Evolutionary conservation across 441 rosid species (phyloP).

Genomic region (Adansonia madagascariensis): DNA sequence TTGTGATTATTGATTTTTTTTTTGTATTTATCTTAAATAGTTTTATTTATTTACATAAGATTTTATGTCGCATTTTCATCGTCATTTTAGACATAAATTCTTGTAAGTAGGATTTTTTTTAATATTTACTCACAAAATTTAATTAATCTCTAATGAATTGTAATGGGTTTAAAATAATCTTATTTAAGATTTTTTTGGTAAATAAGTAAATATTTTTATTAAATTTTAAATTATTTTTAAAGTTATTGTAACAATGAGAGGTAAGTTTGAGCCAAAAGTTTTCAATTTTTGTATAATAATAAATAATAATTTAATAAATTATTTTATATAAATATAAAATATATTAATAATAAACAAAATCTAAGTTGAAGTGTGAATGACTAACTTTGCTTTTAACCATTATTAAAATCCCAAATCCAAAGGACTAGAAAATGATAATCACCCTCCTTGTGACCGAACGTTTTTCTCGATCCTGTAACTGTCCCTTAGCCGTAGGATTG

Average conservation of each 20-base stretch:
- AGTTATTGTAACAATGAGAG: background rate
- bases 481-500: conserved; percentile 43
- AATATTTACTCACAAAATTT: too few relatives aligned
- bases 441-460: conserved; percentile 44
- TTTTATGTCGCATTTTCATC: background rate
- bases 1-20: background rate
- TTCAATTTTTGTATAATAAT: background rate
- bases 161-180: too few relatives aligned
- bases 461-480: conserved; percentile 43
- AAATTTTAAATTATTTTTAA: too few relatives aligned
- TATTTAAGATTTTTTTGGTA: too few relatives aligned
- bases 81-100: too few relatives aligned
- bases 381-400: background rate
- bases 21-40: background rate
- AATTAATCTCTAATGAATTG: too few relatives aligned
- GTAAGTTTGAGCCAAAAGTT: background rate
- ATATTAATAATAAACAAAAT: background rate
- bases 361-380: background rate
- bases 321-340: too few relatives aligned
- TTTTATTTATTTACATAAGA: too few relatives aligned
- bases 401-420: background rate
- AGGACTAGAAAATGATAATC: background rate
- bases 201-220: background rate
- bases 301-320: background rate
- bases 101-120: too few relatives aligned